Evolutionary conservation across 1,284 basidiomycete genomes (phyloP).

Genomic region (Psilocybe mexicana): DNA sequence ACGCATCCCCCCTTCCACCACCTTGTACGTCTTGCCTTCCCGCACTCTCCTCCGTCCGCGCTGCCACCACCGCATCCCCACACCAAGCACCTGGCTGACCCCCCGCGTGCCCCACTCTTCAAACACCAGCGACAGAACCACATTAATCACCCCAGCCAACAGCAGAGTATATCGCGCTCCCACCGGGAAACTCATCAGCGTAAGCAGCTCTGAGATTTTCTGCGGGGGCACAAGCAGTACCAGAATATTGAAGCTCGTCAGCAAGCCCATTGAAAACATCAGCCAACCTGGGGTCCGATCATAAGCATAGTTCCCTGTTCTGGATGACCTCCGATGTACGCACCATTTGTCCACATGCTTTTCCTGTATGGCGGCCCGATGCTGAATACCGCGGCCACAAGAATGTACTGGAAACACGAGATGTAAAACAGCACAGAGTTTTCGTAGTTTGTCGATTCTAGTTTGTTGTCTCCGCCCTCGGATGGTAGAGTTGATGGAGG

Average conservation of each 20-base stretch:
- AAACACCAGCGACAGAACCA: conserved; percentile 72
- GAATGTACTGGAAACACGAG: conserved; percentile 98
- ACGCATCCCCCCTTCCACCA: conserved; percentile 67
- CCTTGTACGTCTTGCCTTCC: conserved; percentile 72
- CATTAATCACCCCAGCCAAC: conserved; percentile 72
- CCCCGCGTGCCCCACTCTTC: conserved; percentile 76
- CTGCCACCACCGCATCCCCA: conserved; percentile 43
- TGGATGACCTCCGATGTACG: conserved; percentile 25
- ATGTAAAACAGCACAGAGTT: conserved; percentile 93
- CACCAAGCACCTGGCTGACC: conserved; percentile 59
- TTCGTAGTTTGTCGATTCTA: conserved; percentile 92
- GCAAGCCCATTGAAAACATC: conserved; percentile 67
- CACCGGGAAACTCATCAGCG: conserved; percentile 77
- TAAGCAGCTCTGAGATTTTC: conserved; percentile 65
- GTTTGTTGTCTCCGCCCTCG: conserved; percentile 62
- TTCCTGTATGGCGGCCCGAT: conserved; percentile 97
- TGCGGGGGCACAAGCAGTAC: conserved; percentile 74
- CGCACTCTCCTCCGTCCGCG: conserved; percentile 46
- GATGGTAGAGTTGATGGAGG: conserved; percentile 55
- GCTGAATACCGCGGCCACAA: conserved; percentile 95
- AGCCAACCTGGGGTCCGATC: conserved; percentile 59
- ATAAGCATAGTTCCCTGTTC: neutral
- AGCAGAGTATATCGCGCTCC: conserved; percentile 74
- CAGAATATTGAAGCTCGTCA: conserved; percentile 74
- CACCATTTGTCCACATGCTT: conserved; percentile 94